Conservation (phyloP, 2,329 filamentous ascomycete genomes). For the Cytospora piceae region DNA sequence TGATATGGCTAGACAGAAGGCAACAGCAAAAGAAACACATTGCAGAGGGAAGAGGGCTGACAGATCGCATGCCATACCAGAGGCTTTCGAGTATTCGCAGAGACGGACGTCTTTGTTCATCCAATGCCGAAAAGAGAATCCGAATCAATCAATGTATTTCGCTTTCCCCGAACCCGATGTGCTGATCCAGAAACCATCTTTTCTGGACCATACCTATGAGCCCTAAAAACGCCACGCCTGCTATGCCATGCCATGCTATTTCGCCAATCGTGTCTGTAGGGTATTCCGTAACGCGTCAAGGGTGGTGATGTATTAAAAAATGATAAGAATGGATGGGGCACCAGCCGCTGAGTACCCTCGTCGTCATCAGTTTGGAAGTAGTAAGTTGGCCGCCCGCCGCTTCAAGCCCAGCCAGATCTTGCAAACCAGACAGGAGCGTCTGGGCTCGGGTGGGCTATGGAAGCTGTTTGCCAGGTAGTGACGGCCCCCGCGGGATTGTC, state of each 20-base stretch:
- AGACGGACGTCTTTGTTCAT: not conserved
- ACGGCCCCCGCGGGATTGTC: not conserved
- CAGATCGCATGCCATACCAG: not conserved
- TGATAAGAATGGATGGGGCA: not conserved
- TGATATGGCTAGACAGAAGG: not conserved
- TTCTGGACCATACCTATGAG: not conserved
- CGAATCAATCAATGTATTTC: not conserved
- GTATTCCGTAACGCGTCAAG: not conserved
- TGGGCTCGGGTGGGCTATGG: not conserved
- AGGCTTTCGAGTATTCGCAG: not conserved
- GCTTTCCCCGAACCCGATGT: not conserved
- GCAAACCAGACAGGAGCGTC: conserved; percentile 18
- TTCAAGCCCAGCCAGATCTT: conserved; percentile 23
- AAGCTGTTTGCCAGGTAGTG: not conserved
- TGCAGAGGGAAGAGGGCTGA: not conserved
- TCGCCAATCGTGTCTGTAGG: not conserved
- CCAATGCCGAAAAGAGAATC: not conserved
- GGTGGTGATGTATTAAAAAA: conserved; percentile 3
- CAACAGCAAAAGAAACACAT: not conserved
- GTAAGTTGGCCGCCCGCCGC: conserved; percentile 6
- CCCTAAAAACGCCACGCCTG: conserved; percentile 1
- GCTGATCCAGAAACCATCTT: not conserved
- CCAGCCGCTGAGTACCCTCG: not conserved
- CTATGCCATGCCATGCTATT: conserved; percentile 15
- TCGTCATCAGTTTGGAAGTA: not conserved